Evolutionary conservation across 2,329 filamentous ascomycete species (phyloP).

Genomic region (Arthrobotrys sphaeroides): DNA sequence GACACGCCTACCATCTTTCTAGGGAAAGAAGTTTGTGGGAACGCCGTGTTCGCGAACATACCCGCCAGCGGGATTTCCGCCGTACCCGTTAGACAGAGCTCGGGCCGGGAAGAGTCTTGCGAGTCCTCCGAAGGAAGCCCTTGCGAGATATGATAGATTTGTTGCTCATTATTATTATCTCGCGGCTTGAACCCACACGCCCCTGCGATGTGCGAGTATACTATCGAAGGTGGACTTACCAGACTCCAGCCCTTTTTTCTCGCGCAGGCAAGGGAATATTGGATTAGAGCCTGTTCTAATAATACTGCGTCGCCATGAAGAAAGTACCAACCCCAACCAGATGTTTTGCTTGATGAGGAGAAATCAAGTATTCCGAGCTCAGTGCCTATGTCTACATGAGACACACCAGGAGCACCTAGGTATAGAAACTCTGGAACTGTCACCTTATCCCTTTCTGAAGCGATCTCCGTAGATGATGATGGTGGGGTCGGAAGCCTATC

Average conservation of each 20-base stretch:
- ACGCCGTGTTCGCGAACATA: constrained; percentile 79
- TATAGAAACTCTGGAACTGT: constrained; percentile 57
- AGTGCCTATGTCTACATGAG: constrained; percentile 85
- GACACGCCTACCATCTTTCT: constrained; percentile 83
- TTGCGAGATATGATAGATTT: constrained; percentile 84
- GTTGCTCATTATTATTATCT: constrained; percentile 88
- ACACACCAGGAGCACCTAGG: constrained; percentile 60
- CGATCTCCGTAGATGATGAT: constrained; percentile 57
- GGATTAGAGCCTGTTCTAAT: constrained; percentile 91
- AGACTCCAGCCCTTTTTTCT: constrained; percentile 78
- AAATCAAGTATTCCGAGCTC: constrained; percentile 94
- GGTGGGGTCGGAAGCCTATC: constrained; percentile 64
- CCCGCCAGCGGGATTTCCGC: constrained; percentile 94
- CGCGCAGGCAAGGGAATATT: constrained; percentile 81
- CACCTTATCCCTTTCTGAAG: constrained; percentile 16
- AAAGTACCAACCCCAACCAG: constrained; percentile 98
- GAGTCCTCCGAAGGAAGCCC: constrained; percentile 56
- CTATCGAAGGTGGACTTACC: constrained; percentile 85
- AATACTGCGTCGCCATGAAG: constrained; percentile 89
- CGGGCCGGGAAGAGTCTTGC: constrained; percentile 68
- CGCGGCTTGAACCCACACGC: constrained; percentile 95
- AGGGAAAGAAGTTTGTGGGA: constrained; percentile 75
- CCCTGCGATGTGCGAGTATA: constrained; percentile 88
- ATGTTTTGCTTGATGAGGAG: constrained; percentile 77
- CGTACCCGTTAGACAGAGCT: constrained; percentile 82